Evolutionary conservation across 305 asterid species (phyloP).

Genomic region (Salvia sclarea): DNA sequence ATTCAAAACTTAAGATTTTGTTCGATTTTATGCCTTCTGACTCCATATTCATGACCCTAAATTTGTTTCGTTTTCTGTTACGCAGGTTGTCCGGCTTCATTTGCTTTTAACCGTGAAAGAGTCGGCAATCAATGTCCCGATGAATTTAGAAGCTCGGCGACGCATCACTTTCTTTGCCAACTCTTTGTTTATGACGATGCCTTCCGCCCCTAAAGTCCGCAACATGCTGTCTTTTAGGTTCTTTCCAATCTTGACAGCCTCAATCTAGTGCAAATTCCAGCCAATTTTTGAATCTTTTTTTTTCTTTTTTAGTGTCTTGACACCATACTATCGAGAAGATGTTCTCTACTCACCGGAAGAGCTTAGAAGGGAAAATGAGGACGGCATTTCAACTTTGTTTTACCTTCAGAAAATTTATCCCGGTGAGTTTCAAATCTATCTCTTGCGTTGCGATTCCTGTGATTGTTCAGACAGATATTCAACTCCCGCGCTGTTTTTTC

Average conservation of each 20-base stretch:
- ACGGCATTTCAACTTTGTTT: slow-evolving; percentile 81
- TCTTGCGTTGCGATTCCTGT: slow-evolving; percentile 19
- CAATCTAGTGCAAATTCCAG: slow-evolving; percentile 21
- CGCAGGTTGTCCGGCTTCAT: slow-evolving; percentile 82
- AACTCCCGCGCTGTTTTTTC: slow-evolving; percentile 23
- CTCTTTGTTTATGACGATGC: slow-evolving; percentile 94
- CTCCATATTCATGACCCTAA: slow-evolving; percentile 18
- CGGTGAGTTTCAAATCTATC: slow-evolving; percentile 50
- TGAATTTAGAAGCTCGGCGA: slow-evolving; percentile 87
- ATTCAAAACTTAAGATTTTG: slow-evolving; percentile 21
- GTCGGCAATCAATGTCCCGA: slow-evolving; percentile 92
- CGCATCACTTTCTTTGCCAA: slow-evolving; percentile 92
- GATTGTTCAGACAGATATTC: slow-evolving; percentile 26
- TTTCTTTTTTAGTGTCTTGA: slow-evolving; percentile 72
- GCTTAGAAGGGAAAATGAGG: slow-evolving; percentile 87
- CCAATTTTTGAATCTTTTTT: slow-evolving; percentile 24
- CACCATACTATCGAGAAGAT: slow-evolving; percentile 88
- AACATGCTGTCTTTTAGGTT: slow-evolving; percentile 94
- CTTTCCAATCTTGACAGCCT: slow-evolving; percentile 31
- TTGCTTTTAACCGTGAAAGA: slow-evolving; percentile 89
- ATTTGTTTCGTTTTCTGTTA: slow-evolving; percentile 22
- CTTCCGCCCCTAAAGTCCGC: slow-evolving; percentile 86
- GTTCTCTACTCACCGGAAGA: slow-evolving; percentile 87
- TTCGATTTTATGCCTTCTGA: slow-evolving; percentile 11
- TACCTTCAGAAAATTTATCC: slow-evolving; percentile 95